Evolutionary conservation across 129 eudicot genomes (phyloP).

Genomic region (Saussurea involucrata): DNA sequence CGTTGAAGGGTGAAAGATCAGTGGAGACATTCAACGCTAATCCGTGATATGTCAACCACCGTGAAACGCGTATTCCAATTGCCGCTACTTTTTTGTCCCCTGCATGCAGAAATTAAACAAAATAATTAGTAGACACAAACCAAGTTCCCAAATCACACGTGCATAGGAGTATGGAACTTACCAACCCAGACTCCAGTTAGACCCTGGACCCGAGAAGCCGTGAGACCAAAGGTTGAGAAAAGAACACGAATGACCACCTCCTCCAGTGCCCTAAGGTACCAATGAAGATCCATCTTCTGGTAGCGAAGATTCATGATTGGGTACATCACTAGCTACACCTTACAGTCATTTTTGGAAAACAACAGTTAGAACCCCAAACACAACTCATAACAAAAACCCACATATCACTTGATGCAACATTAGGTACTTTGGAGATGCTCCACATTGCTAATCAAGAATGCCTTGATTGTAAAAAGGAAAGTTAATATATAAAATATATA

Average conservation of each 20-base stretch:
- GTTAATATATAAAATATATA: neutral
- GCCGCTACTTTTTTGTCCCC: slow-evolving; percentile 83
- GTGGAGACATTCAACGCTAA: slow-evolving; percentile 68
- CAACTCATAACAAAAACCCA: neutral
- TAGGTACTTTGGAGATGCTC: neutral
- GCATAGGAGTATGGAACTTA: slow-evolving; percentile 2
- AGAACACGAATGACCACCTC: slow-evolving; percentile 82
- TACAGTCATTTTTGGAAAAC: neutral
- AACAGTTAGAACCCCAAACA: neutral
- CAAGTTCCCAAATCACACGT: neutral
- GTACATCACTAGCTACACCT: slow-evolving; percentile 72
- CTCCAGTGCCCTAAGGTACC: slow-evolving; percentile 86
- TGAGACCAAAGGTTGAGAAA: slow-evolving; percentile 52
- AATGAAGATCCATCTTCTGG: slow-evolving; percentile 94
- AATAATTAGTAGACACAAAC: neutral
- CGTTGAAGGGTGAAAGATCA: slow-evolving; percentile 59
- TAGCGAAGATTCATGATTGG: slow-evolving; percentile 78
- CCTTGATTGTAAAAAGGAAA: neutral
- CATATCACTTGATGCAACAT: neutral
- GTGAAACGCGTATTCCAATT: slow-evolving; percentile 68
- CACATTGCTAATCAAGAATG: slow-evolving; percentile 4
- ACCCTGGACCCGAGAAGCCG: slow-evolving; percentile 55
- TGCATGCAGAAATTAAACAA: slow-evolving; percentile 29
- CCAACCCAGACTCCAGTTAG: slow-evolving; percentile 64
- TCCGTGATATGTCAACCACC: slow-evolving; percentile 85